Evolutionary conservation across 768 basidiomycete genomes (phyloP), one percentile per base, ranked within the genome.

Genomic region (Leucocoprinus birnbaumii): DNA sequence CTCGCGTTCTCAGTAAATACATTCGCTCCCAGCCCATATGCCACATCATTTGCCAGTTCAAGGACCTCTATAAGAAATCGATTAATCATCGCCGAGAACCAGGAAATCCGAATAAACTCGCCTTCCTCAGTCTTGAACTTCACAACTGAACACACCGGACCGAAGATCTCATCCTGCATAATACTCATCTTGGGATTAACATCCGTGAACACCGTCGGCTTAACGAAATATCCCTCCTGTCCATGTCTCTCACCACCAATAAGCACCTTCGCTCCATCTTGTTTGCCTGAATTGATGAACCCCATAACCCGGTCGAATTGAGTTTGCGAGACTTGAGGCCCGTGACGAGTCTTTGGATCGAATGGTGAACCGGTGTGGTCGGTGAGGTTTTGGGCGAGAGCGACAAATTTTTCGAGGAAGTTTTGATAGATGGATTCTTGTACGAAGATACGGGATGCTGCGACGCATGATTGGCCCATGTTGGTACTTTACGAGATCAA

Each of bases 361-460:
- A 90, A 89, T 4, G 88, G 87, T 62, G 85, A 79, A 19, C 87
- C 90, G 62, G 82, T 76, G 57, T 80, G 68, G 5, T 66, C 62
- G 53, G 70, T 70, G 57, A 83, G 70, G 62, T 77, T 73, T 65
- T 73, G 68, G 44, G 83, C 71, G 69, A 78, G 71, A 47, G 68
- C 74, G 2, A 76, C 74, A 68, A 92, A 86, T 27, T 58, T 67
- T 48, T 70, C 63, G 51, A 93, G 63, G 76, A 94, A 94, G 58
- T 82, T 67, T 67, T 93, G 90, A 71, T 94, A 93, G 63, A 94
- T 83, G 3, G 74, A 71, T 56, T 79, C 83, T 65, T 94, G 91
- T 4, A 94, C 89, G 63, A 80, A 92, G 63, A 94, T 84, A 58
- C 93, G 82, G 26, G 90, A 88, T 10, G 90, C 88, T 13, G 90